Base-by-base conservation (phyloP, 208 protist genomes). In the Giardia duodenalis region DNA sequence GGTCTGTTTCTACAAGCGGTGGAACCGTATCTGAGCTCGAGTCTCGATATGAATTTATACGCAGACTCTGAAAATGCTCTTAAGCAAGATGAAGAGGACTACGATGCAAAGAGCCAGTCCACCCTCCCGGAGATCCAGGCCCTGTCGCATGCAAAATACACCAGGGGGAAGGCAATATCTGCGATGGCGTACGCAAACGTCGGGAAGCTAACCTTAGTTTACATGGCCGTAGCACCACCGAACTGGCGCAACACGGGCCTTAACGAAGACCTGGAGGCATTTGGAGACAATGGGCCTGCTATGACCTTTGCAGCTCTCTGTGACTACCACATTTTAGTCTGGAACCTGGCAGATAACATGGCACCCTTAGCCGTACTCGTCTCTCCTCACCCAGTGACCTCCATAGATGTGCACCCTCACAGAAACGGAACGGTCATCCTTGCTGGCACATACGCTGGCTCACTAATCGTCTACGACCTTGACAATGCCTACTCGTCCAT, bases 281-380 rank as follows among this genome's bases (percentile, higher is more conserved):
- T 43, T 43, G 30, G 30, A n/a, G 57, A 76, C 57, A 30, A 76
- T 10, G 57, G 30, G 10, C 19, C 57, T 39, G 57, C 57, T 76
- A 30, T 39, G 10, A 76, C 10, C 30, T 76, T 39, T 76, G 30
- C 19, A 39, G 57, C 57, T 76, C 57, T 76, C 30, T 76, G 19
- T 4, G 44, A 91, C n/a, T 91, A 47, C n/a, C n/a, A 67, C 44
- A 45, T 91, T 30, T n/a, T 91, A n/a, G 45, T 91, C 4, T 91
- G 88, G 88, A 91, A 91, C n/a, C 2, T 91, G 2, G 88, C 88
- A 48, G 88, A 91, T 48, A 47, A 3, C 47, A 3, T 47, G 44
- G 2, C 1, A 47, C 88, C 88, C 19, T n/a, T 91, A 1, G 88
- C 43, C 10, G 1, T 91, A 48, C 44, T 91, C 2, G 46, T 91